phyloP scores from a whole-genome alignment of 768 basidiomycete species.

The Suillus subaureus region DNA sequence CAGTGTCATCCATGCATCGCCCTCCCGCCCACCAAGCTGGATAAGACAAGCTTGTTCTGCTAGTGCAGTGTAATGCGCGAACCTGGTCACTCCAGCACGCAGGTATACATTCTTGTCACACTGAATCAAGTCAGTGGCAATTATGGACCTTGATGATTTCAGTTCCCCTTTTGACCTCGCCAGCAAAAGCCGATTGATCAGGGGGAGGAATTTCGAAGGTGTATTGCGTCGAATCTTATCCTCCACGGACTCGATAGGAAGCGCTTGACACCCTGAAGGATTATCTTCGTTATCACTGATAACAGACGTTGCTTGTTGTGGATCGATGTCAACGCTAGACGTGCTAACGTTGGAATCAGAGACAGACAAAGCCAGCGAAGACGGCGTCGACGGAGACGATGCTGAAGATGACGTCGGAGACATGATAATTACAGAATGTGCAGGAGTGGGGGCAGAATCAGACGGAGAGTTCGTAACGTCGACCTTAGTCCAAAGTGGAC shows the following conservation, averaged over 20 bases:
- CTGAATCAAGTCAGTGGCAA: slow-evolving; percentile 38
- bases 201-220: slow-evolving; percentile 33
- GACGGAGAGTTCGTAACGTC: neutral
- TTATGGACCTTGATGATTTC: slow-evolving; percentile 40
- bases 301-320: slow-evolving; percentile 7
- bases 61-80: slow-evolving; percentile 29
- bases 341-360: neutral
- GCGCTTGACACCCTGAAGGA: slow-evolving; percentile 3
- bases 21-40: slow-evolving; percentile 22
- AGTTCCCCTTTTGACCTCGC: slow-evolving; percentile 30
- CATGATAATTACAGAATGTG: neutral
- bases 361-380: neutral
- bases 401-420: neutral
- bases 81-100: slow-evolving; percentile 28
- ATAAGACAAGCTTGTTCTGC: slow-evolving; percentile 30
- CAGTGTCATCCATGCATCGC: slow-evolving; percentile 29
- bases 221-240: slow-evolving; percentile 14
- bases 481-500: neutral
- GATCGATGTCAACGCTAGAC: slow-evolving; percentile 1
- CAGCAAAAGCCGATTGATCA: slow-evolving; percentile 25
- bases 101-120: slow-evolving; percentile 28
- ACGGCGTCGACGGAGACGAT: neutral
- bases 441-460: neutral
- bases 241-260: slow-evolving; percentile 7
- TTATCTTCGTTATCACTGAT: slow-evolving; percentile 10